Conservation (phyloP, 257 asterid genomes). For the Linaria vulgaris region DNA sequence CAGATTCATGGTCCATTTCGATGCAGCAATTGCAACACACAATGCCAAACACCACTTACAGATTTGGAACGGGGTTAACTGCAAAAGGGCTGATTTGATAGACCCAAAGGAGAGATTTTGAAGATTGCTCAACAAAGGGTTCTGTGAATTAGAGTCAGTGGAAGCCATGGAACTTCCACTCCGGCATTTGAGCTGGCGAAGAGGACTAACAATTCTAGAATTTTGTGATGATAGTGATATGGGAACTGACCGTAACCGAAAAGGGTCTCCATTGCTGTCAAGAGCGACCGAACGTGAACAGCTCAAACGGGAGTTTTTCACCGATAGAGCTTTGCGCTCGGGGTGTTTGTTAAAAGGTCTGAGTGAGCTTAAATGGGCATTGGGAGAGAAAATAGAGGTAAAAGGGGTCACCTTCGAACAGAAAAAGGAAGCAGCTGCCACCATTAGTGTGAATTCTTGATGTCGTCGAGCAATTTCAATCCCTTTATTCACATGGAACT, state of each 20-base stretch:
- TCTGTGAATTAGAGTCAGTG: conserved; percentile 28
- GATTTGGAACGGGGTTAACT: conserved; percentile 56
- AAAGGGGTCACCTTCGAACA: conserved; percentile 57
- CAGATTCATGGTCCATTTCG: conserved; percentile 52
- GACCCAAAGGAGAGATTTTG: conserved; percentile 45
- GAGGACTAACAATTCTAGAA: conserved; percentile 26
- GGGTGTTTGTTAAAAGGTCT: conserved; percentile 59
- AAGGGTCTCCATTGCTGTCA: background rate
- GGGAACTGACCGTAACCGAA: conserved; percentile 5
- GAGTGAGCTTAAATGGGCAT: conserved; percentile 29
- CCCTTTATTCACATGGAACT: conserved; percentile 1
- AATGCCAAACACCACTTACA: conserved; percentile 64
- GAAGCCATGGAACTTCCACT: conserved; percentile 33
- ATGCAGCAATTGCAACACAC: conserved; percentile 54
- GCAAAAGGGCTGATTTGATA: conserved; percentile 43
- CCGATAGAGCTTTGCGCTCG: conserved; percentile 31
- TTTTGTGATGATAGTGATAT: conserved; percentile 15
- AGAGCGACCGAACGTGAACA: conserved; percentile 11
- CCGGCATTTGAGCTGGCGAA: conserved; percentile 38
- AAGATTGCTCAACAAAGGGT: conserved; percentile 25
- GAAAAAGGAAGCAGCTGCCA: conserved; percentile 41
- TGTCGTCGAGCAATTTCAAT: background rate
- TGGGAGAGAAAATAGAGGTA: conserved; percentile 18
- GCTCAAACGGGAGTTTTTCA: conserved; percentile 25
- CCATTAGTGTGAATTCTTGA: conserved; percentile 40